Conservation (phyloP, 495 filamentous ascomycete genomes). For the Bathelium albidoporum region DNA sequence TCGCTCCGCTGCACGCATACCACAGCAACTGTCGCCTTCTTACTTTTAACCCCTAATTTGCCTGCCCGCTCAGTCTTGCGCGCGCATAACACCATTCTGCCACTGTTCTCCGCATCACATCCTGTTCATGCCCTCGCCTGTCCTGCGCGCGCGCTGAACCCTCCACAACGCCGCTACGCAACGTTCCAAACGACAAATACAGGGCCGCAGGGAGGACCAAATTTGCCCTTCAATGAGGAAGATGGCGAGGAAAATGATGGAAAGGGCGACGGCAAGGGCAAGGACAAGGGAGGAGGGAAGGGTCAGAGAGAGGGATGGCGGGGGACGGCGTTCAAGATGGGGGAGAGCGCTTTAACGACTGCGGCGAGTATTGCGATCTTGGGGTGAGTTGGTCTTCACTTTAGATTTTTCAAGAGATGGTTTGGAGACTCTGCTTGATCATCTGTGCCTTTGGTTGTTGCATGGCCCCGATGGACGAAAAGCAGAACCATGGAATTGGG, state of each 20-base stretch:
- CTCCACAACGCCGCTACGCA: neutral
- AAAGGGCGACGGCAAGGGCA: constrained; percentile 1
- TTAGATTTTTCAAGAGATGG: too few relatives aligned
- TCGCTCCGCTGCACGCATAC: neutral
- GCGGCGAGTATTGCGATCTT: constrained; percentile 75
- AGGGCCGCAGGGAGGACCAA: neutral
- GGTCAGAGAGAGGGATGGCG: constrained; percentile 36
- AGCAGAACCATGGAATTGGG: neutral
- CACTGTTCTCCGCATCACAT: too few relatives aligned
- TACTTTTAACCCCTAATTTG: neutral
- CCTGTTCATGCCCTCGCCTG: neutral
- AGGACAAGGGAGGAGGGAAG: neutral
- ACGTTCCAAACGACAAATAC: constrained; percentile 1
- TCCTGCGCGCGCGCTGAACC: neutral
- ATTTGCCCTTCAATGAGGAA: neutral
- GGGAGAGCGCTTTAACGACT: constrained; percentile 77
- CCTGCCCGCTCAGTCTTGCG: too few relatives aligned
- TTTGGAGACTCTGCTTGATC: too few relatives aligned
- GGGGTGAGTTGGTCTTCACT: constrained; percentile 57
- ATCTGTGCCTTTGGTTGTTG: too few relatives aligned
- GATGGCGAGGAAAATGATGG: constrained; percentile 19
- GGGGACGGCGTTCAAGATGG: constrained; percentile 60
- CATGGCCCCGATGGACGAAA: neutral
- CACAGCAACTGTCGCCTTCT: neutral
- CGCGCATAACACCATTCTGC: neutral